Evolutionary conservation across 1,284 basidiomycete genomes (phyloP).

Genomic region (Trametes polyzona): DNA sequence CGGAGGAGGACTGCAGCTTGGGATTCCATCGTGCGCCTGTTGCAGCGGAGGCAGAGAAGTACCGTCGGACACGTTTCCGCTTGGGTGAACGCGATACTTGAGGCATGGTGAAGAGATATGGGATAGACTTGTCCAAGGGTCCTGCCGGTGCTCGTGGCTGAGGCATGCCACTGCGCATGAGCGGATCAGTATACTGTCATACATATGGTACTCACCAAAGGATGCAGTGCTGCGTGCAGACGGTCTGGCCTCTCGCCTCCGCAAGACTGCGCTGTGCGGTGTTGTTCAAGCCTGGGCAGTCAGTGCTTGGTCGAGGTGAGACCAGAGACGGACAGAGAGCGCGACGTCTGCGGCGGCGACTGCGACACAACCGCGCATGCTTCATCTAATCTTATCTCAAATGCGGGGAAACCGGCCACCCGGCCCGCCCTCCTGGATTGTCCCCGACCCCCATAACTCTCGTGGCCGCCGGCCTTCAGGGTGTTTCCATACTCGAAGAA

Average conservation of each 20-base stretch:
- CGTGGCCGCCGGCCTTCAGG: background rate
- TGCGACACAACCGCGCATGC: background rate
- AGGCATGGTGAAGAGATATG: constrained; percentile 19
- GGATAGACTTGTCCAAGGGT: too few relatives aligned
- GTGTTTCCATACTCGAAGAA: background rate
- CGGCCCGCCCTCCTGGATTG: too few relatives aligned
- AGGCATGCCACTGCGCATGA: background rate
- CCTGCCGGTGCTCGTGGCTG: constrained; percentile 2
- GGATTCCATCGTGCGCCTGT: constrained; percentile 30
- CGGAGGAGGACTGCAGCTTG: constrained; percentile 12
- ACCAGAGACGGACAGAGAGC: background rate
- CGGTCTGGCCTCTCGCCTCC: too few relatives aligned
- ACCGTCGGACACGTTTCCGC: constrained; percentile 33
- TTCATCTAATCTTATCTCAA: constrained; percentile 8
- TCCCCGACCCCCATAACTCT: too few relatives aligned
- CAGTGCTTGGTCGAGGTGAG: background rate
- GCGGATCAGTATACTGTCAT: background rate
- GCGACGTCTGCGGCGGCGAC: background rate
- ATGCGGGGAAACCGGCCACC: background rate
- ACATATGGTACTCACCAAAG: background rate
- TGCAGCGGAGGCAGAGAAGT: constrained; percentile 34
- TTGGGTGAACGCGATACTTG: constrained; percentile 33
- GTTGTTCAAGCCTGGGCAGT: background rate
- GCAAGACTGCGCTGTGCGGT: too few relatives aligned
- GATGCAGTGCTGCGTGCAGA: too few relatives aligned